Evolutionary conservation across 108 stramenopile genomes (phyloP), one percentile per base, ranked within the genome.

Genomic region (Mayamaea pseudoterrestris): DNA sequence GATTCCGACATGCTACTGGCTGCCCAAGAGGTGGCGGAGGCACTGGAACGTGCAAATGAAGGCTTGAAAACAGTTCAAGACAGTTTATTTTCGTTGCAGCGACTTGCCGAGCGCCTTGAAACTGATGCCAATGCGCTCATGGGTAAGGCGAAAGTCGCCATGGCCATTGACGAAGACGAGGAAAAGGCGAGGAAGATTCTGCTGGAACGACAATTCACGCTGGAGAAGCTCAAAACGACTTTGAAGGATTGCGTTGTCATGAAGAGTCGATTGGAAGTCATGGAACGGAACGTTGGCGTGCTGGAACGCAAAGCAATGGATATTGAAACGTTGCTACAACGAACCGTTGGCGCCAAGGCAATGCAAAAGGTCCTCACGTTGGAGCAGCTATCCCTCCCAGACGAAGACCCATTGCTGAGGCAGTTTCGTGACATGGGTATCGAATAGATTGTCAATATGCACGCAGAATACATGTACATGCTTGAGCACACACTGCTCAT

Each of bases 381-480:
- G 41, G n/a, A n/a, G n/a, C 61, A 55, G 1, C 48, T 83, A 6
- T 68, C 81, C 5, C 44, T 83, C 30, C 48, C 69, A 12, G 27
- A 21, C 1, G 80, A 82, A 51, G 87, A 90, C 60, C 87, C 87
- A 0, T 48, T 90, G 35, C 55, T 90, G 11, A 43, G 70, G 42
- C 79, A 84, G 47, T 90, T 90, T 55, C 47, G 60, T 13, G 87
- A 90, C 53, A n/a, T 78, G 28, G 87, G 83, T 14, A 78, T 81
- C 22, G 70, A 74, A 27, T 74, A 39, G n/a, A n/a, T n/a, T n/a
- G n/a, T n/a, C n/a, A n/a, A n/a, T n/a, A n/a, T n/a, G n/a, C n/a
- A n/a, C n/a, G n/a, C n/a, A n/a, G n/a, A n/a, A n/a, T n/a, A n/a
- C n/a, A n/a, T n/a, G n/a, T n/a, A n/a, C n/a, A n/a, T n/a, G n/a